Evolutionary conservation across 345 rosid species (phyloP), one percentile per base, ranked within the genome.

Genomic region (Mercurialis annua): DNA sequence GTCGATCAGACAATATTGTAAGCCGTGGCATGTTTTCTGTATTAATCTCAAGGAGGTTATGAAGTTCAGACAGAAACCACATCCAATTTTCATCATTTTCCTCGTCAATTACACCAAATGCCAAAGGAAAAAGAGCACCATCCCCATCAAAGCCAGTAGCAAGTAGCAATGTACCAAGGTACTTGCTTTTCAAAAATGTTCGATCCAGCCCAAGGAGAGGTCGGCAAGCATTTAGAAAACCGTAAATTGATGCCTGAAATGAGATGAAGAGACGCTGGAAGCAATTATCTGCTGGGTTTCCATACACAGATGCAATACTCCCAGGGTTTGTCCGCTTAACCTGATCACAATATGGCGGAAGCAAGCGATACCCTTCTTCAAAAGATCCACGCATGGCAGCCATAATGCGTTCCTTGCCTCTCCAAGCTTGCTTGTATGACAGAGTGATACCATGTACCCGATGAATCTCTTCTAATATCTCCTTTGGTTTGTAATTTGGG

Each of bases 341-440:
- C 86, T 90, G 99, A 55, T 89, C 96, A 59, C 99, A 95, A 29
- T 95, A 95, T 48, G 76, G 92, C 10, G 99, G 99, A 72, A 95
- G 99, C 68, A 95, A 50, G 50, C 97, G 85, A 78, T 95, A 92
- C 14, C 97, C 98, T 82, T 95, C 98, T 76, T 95, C 98, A 34
- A 95, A 95, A 42, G 99, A 89, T 20, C 99, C 98, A n/a, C 98
- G 93, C 98, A 95, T 88, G 12, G 87, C 90, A 20, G 97, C 92
- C 98, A 92, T 95, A 68, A 95, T 90, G 29, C 97, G 89, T 74
- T 95, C 98, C 79, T 95, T 95, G 67, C 99, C 99, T 61, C 99
- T 88, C 99, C 99, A 95, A 21, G 99, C 99, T 83, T 92, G 99
- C 80, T 95, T 95, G 81, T 92, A 95, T 0, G 99, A 89, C 44